phyloP scores from a whole-genome alignment of 495 filamentous ascomycete species.

The Neurospora sp. region DNA sequence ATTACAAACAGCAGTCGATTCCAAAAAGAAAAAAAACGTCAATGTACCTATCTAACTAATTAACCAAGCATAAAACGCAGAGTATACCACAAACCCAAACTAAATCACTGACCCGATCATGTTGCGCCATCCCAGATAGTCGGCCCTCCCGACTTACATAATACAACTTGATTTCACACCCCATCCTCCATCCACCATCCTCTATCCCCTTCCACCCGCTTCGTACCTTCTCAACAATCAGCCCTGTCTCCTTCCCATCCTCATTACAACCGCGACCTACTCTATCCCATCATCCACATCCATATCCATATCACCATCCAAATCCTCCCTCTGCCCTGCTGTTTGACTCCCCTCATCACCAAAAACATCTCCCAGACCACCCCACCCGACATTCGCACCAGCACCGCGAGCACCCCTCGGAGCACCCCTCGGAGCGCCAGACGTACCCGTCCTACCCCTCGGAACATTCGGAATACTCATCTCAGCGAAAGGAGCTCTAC shows the following conservation, averaged over 20 bases:
- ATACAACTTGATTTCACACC: neutral
- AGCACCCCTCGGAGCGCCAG: neutral
- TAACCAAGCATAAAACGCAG: neutral
- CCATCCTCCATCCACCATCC: neutral
- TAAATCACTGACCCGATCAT: neutral
- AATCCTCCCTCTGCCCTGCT: neutral
- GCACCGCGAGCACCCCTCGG: neutral
- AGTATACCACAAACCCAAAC: neutral
- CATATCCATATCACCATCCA: neutral
- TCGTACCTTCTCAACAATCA: neutral
- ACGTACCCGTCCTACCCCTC: neutral
- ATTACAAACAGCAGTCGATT: neutral
- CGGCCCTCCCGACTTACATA: neutral
- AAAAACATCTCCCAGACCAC: neutral
- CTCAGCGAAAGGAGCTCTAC: neutral
- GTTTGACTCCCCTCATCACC: neutral
- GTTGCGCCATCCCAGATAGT: neutral
- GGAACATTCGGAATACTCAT: neutral
- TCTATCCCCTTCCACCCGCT: neutral
- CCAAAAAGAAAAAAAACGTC: neutral
- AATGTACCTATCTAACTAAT: neutral
- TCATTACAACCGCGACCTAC: neutral
- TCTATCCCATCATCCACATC: neutral
- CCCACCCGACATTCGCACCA: neutral
- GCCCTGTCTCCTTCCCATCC: neutral